These are phyloP conservation scores for Dactylellina drechsleri DNA, from an alignment of 2,329 filamentous ascomycete species.

Conservation along the genomic window DNA sequence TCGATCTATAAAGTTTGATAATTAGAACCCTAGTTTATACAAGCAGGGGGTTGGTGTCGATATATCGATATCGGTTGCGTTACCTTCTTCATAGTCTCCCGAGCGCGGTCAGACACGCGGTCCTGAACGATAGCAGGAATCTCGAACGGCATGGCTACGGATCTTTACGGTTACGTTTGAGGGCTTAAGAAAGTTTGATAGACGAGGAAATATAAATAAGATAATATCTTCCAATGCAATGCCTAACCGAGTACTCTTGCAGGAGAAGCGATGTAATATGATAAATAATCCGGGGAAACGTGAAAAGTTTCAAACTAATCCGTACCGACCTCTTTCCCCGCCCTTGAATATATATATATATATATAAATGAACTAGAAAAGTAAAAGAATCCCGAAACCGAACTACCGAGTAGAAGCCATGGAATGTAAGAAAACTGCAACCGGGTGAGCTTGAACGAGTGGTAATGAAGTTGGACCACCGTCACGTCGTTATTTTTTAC, in stretches of 20 bases:
- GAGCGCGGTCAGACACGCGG: constrained; percentile 57
- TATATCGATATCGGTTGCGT: neutral
- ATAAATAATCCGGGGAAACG: no score
- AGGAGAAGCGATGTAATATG: no score
- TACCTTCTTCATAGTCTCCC: constrained; percentile 58
- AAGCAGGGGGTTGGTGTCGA: neutral
- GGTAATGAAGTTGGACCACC: constrained; percentile 28
- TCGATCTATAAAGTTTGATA: constrained; percentile 69
- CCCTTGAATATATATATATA: neutral
- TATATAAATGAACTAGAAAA: constrained; percentile 9
- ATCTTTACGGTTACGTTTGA: no score
- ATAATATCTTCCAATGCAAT: no score
- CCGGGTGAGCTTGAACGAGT: constrained; percentile 12
- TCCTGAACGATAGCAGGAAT: constrained; percentile 58
- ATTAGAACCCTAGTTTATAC: neutral
- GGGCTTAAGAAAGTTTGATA: no score
- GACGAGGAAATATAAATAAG: no score
- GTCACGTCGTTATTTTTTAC: constrained; percentile 40
- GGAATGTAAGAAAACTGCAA: constrained; percentile 41
- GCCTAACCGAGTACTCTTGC: no score
- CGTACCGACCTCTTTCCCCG: constrained; percentile 9
- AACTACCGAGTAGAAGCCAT: constrained; percentile 40
- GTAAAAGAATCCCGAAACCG: constrained; percentile 32
- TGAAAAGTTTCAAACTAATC: no score
- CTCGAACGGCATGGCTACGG: constrained; percentile 46